Evolutionary conservation across 164 flowering plant species (phyloP).

Genomic region (Sextonia rubra): DNA sequence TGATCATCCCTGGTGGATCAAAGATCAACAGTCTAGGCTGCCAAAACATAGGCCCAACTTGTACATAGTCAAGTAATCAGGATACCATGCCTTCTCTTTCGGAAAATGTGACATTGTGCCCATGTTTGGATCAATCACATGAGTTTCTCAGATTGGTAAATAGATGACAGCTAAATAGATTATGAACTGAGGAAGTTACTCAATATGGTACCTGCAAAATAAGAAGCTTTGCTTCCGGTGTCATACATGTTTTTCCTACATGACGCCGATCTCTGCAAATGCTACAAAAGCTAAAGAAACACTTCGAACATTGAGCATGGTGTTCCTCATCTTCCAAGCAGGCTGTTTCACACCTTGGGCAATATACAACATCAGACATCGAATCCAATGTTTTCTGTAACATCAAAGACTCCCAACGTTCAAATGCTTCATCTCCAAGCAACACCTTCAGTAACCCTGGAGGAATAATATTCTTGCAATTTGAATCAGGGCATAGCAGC

Average conservation of each 20-base stretch:
- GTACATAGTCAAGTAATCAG: neutral
- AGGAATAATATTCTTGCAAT: slow-evolving; percentile 71
- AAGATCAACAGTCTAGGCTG: too few species aligned
- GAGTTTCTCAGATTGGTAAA: neutral
- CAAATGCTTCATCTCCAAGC: slow-evolving; percentile 69
- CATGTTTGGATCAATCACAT: too few species aligned
- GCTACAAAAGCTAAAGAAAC: slow-evolving; percentile 85
- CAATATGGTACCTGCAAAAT: slow-evolving; percentile 54
- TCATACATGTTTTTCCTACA: slow-evolving; percentile 65
- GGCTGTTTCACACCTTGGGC: slow-evolving; percentile 90
- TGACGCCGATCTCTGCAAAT: slow-evolving; percentile 82
- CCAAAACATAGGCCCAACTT: too few species aligned
- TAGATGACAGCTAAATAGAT: neutral
- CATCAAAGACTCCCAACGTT: slow-evolving; percentile 81
- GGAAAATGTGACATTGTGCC: too few species aligned
- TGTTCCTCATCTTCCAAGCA: slow-evolving; percentile 87
- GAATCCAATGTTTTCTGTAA: slow-evolving; percentile 78
- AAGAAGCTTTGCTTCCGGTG: slow-evolving; percentile 66
- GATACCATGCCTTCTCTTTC: neutral
- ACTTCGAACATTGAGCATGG: slow-evolving; percentile 81
- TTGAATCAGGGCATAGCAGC: slow-evolving; percentile 64
- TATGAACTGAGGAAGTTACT: neutral
- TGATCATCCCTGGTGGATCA: too few species aligned
- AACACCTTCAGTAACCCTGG: slow-evolving; percentile 64
- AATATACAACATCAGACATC: slow-evolving; percentile 79